These are phyloP conservation scores for Thielaviopsis musarum DNA, from an alignment of 2,329 filamentous ascomycete genomes.

Conservation along the genomic window DNA sequence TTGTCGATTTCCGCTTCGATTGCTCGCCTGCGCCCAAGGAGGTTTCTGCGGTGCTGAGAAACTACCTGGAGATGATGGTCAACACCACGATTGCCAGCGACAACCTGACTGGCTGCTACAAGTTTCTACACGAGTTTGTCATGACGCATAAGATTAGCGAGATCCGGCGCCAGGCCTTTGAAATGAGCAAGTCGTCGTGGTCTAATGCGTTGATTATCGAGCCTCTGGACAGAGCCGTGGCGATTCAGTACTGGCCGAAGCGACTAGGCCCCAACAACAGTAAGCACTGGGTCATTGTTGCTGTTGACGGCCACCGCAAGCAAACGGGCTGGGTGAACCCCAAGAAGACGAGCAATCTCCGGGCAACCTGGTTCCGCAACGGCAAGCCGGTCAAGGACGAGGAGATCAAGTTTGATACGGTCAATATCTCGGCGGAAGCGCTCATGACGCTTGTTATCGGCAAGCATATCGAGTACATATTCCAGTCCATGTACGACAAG, in stretches of 20 bases:
- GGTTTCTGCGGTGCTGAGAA: slow-evolving; percentile 45
- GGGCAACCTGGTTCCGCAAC: slow-evolving; percentile 69
- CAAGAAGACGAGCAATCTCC: slow-evolving; percentile 36
- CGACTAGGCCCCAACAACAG: slow-evolving; percentile 33
- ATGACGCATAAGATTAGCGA: slow-evolving; percentile 82
- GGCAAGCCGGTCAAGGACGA: slow-evolving; percentile 54
- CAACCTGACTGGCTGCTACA: slow-evolving; percentile 66
- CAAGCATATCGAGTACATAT: slow-evolving; percentile 53
- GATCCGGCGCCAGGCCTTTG: slow-evolving; percentile 58
- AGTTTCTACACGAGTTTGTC: slow-evolving; percentile 72
- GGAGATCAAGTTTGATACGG: slow-evolving; percentile 50
- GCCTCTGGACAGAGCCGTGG: slow-evolving; percentile 60
- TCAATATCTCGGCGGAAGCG: slow-evolving; percentile 53
- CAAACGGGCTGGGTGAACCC: slow-evolving; percentile 23
- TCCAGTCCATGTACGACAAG: slow-evolving; percentile 47
- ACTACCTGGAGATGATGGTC: slow-evolving; percentile 50
- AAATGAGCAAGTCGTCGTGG: slow-evolving; percentile 57
- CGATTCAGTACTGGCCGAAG: slow-evolving; percentile 80
- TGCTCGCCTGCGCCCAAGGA: slow-evolving; percentile 53
- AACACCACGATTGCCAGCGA: slow-evolving; percentile 55
- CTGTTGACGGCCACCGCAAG: slow-evolving; percentile 51
- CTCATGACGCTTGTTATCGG: slow-evolving; percentile 61
- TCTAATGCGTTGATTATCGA: slow-evolving; percentile 62
- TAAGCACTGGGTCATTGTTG: slow-evolving; percentile 86
- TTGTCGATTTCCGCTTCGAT: slow-evolving; percentile 76